Evolutionary conservation across 257 asterid species (phyloP), one percentile per base, ranked within the genome.

Genomic region (Ballota nigra): DNA sequence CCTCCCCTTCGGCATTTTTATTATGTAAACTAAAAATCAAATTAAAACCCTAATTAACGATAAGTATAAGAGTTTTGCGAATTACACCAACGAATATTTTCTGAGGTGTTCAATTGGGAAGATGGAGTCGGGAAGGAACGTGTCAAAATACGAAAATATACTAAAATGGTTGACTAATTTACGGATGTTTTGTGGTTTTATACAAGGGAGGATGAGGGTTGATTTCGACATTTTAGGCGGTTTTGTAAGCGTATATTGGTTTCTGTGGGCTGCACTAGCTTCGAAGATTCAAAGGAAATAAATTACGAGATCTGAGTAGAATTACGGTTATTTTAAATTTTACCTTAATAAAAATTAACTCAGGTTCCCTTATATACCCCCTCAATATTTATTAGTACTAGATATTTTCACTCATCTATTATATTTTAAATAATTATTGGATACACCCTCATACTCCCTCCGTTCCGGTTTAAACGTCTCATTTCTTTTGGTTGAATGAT

Each of bases 1-100:
- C 79, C 88, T 81, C 61, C 78, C 89, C 77, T 84, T 92, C 63
- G 87, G 85, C 95, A 86, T 86, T 75, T 60, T 2, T 64, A 19
- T 22, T 63, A 55, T 12, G 45, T 58, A 63, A 69, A 45, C 73
- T 63, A 26, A 63, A 31, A 58, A 63, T 9, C 31, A 58, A 64
- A 13, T 40, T 15, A 64, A 40, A 56, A 61, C 75, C 81, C 79
- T 45, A 59, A 70, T 47, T 4, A 60, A 45, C 55, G 72, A 33
- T 1, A 26, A 60, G 23, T 11, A 7, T 28, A 29, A 20, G 69
- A 2, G 52, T n/a, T 38, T 2, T 7, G 34, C 9, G 41, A 20
- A 45, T 64, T 18, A 7, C 34, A 69, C 65, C 58, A 47, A 69
- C 64, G 77, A 63, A 57, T 34, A 34, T n/a, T 8, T 41, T 49